Percentiles rank a stretch among this genome's conserved stretches.
Conservation (phyloP, 2,329 filamentous ascomycete species). For the Botrytis fragariae region DNA sequence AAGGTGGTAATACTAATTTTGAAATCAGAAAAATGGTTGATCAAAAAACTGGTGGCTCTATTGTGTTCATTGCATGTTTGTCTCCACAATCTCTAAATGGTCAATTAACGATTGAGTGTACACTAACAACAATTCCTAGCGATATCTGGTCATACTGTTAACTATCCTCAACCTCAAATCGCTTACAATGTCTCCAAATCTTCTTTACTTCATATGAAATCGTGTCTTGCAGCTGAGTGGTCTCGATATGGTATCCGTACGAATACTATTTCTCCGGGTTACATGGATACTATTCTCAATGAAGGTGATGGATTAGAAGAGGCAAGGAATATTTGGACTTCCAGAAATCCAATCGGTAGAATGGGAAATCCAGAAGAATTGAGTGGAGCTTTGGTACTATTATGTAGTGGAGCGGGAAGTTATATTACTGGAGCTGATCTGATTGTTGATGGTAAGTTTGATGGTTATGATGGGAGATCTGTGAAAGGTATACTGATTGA, state of each 20-base stretch:
- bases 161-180: constrained; percentile 57
- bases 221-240: constrained; percentile 71
- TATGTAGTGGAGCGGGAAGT: constrained; percentile 58
- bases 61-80: constrained; percentile 59
- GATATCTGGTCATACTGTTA: constrained; percentile 63
- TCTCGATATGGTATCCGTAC: constrained; percentile 66
- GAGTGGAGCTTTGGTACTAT: constrained; percentile 58
- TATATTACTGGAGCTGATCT: constrained; percentile 54
- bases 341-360: constrained; percentile 59
- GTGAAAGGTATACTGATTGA: not conserved
- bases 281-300: constrained; percentile 64
- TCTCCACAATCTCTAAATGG: not conserved
- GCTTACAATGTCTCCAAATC: constrained; percentile 73
- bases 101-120: not conserved
- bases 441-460: constrained; percentile 27
- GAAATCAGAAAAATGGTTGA: constrained; percentile 17
- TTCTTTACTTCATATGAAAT: constrained; percentile 60
- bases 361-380: constrained; percentile 65
- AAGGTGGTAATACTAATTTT: not conserved
- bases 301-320: constrained; percentile 57
- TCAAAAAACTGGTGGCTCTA: constrained; percentile 51
- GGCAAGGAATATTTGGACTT: constrained; percentile 54
- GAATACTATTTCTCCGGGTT: constrained; percentile 69
- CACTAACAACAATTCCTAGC: constrained; percentile 47
- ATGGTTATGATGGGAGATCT: not conserved